These are phyloP conservation scores for Neonectria magnoliae DNA, from an alignment of 2,329 filamentous ascomycete species.

Conservation along the genomic window DNA sequence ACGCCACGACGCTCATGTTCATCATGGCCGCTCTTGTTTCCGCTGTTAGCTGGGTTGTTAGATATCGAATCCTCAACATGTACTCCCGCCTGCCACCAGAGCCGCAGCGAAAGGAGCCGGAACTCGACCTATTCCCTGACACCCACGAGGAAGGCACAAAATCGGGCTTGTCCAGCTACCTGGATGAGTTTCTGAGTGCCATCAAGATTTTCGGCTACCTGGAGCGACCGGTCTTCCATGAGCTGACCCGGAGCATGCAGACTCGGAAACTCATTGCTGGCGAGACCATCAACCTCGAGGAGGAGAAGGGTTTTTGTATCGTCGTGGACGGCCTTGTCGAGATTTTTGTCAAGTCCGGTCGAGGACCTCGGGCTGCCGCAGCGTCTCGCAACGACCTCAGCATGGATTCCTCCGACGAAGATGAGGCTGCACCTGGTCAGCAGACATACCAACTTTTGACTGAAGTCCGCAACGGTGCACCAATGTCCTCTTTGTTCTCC, in stretches of 20 bases:
- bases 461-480: conserved; percentile 96
- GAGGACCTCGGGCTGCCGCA: conserved; percentile 54
- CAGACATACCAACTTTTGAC: conserved; percentile 95
- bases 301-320: conserved; percentile 97
- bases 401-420: conserved; percentile 66
- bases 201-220: conserved; percentile 99
- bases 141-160: conserved; percentile 90
- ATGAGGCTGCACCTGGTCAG: conserved; percentile 72
- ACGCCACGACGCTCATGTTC: conserved; percentile 91
- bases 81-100: conserved; percentile 94
- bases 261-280: conserved; percentile 95
- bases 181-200: conserved; percentile 97
- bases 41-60: conserved; percentile 90
- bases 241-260: conserved; percentile 97
- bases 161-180: conserved; percentile 90
- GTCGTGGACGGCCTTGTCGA: conserved; percentile 97
- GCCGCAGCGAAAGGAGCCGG: conserved; percentile 93
- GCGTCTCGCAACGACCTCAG: conserved; percentile 38
- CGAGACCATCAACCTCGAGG: conserved; percentile 93
- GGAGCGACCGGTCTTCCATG: conserved; percentile 95
- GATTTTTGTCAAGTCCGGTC: conserved; percentile 95
- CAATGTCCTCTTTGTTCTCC: conserved; percentile 98
- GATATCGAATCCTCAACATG: conserved; percentile 97
- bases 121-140: conserved; percentile 94
- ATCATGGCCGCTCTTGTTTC: conserved; percentile 81